Evolutionary conservation across 75 land plant species (phyloP).

Genomic region (Adiantum capillusveneris): DNA sequence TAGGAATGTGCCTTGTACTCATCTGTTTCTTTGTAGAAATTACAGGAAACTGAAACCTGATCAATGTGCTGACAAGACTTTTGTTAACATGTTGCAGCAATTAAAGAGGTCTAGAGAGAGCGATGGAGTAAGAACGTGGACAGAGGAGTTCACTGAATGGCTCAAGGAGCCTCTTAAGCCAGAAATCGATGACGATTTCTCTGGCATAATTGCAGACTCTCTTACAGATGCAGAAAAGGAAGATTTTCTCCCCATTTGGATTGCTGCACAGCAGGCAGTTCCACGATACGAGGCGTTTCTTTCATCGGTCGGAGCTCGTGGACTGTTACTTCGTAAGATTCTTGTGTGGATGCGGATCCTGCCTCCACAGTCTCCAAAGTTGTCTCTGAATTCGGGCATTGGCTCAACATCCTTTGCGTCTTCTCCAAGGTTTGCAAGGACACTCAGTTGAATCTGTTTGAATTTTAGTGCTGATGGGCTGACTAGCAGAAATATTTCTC

Average conservation of each 20-base stretch:
- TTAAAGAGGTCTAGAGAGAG: constrained; percentile 26
- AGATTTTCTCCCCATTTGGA: constrained; percentile 63
- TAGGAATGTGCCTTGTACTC: too few species aligned
- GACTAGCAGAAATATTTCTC: too few species aligned
- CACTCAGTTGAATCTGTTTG: too few species aligned
- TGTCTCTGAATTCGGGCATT: constrained; percentile 17
- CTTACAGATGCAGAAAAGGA: constrained; percentile 20
- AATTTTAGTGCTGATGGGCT: too few species aligned
- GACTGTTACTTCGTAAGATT: constrained; percentile 54
- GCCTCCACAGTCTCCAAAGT: constrained; percentile 36
- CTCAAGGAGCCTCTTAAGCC: constrained; percentile 40
- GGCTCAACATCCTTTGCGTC: constrained; percentile 23
- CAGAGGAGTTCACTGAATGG: constrained; percentile 53
- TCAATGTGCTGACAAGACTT: background rate
- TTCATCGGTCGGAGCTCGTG: constrained; percentile 75
- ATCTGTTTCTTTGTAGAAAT: too few species aligned
- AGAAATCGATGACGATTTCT: constrained; percentile 15
- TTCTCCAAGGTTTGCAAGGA: constrained; percentile 48
- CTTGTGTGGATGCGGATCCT: constrained; percentile 68
- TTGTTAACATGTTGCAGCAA: constrained; percentile 29
- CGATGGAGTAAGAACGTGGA: constrained; percentile 31
- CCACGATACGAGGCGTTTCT: constrained; percentile 81
- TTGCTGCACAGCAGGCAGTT: constrained; percentile 71
- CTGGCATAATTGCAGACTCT: constrained; percentile 5
- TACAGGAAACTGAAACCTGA: too few species aligned